Evolutionary conservation across 176 grass and related monocot genomes (phyloP), one percentile per base, ranked within the genome.

Genomic region (Themeda triandra): DNA sequence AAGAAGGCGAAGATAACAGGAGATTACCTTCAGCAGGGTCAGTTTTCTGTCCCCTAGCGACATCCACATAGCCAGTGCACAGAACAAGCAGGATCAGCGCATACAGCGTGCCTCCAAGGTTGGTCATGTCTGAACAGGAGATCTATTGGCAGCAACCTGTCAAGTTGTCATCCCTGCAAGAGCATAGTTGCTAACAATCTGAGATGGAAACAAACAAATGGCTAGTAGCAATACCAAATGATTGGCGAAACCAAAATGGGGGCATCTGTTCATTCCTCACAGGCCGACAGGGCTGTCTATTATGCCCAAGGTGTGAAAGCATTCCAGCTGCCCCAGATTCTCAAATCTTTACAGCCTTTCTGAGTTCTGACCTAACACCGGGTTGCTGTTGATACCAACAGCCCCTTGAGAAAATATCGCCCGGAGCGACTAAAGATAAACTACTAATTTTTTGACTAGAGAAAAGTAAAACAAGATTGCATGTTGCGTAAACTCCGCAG

Each of bases 11-110:
- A 45, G 31, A 15, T 13, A 78, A 28, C 27, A 42, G 11, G 69
- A 85, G 37, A 62, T 90, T 91, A 96, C 96, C 93, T 89, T 99
- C 96, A 72, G 31, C 49, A 84, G 96, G 93, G 62, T 99, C 89
- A 64, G 88, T 96, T 58, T 4, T 82, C 33, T 87, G 30, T 13
- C 89, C 96, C 80, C 62, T 85, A 37, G 60, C 32, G 36, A 91
- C 74, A 75, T 53, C 76, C 74, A 81, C 37, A 75, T 33, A 79
- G 48, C 71, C 76, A 63, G 82, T n/a, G 87, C 66, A 94, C 72
- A 90, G 25, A 78, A 86, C n/a, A 80, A 84, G 36, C 29, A 96
- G 77, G 83, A 88, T 37, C 33, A 41, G 25, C 10, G 80, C 74
- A 54, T 19, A 46, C 32, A 76, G 46, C 73, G 75, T 44, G 33